Conservation (phyloP, 345 rosid genomes). For the Cardiospermum halicacabum region DNA sequence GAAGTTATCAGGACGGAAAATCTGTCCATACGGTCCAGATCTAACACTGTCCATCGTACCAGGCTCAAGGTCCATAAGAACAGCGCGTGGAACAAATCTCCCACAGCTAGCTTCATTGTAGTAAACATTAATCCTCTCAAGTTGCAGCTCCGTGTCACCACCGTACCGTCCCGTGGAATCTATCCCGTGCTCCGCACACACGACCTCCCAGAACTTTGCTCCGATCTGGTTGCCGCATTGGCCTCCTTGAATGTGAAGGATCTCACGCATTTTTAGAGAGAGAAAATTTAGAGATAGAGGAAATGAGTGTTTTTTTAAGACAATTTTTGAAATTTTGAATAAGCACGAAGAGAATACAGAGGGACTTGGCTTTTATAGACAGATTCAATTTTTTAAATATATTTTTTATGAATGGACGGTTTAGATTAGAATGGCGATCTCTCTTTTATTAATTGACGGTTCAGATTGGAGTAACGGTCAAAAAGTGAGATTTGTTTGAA, state of each 20-base stretch:
- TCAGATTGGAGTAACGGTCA: no score
- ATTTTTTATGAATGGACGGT: no score
- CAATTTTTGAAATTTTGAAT: no score
- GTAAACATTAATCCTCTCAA: constrained; percentile 54
- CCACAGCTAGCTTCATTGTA: constrained; percentile 68
- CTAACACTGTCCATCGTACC: constrained; percentile 62
- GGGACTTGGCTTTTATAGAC: no score
- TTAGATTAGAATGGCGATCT: no score
- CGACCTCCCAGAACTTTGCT: constrained; percentile 65
- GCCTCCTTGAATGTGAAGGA: constrained; percentile 63
- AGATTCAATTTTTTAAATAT: no score
- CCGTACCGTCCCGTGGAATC: constrained; percentile 47
- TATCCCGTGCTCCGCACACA: constrained; percentile 52
- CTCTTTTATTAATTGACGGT: no score
- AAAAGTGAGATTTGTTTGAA: no score
- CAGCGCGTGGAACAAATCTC: constrained; percentile 53
- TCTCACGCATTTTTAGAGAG: constrained; percentile 46
- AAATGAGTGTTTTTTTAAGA: no score
- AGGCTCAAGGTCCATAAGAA: constrained; percentile 61
- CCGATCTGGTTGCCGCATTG: constrained; percentile 74
- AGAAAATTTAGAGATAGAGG: not conserved
- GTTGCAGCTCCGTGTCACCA: constrained; percentile 49
- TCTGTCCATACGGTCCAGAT: constrained; percentile 57
- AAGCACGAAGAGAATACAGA: no score
- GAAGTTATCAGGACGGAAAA: constrained; percentile 55